These are phyloP conservation scores for Cubamyces sp. DNA, from an alignment of 768 basidiomycete genomes.

Conservation along the genomic window DNA sequence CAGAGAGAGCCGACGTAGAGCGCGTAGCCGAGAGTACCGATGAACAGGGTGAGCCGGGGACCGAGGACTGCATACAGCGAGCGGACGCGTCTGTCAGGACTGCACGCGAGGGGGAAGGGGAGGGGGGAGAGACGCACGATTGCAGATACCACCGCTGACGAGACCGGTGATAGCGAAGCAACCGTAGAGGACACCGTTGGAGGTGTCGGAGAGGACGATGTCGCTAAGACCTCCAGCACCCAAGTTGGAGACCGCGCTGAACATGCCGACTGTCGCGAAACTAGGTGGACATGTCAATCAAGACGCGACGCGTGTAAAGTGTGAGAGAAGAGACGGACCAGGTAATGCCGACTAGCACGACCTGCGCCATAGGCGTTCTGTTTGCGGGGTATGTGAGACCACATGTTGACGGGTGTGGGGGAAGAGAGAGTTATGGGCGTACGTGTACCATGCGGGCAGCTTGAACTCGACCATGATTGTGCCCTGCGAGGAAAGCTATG, in stretches of 20 bases:
- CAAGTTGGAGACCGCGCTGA: conserved; percentile 42
- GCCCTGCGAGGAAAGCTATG: conserved; percentile 3
- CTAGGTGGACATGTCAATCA: conserved; percentile 18
- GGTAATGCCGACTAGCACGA: conserved; percentile 41
- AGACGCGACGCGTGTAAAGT: neutral
- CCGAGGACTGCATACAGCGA: conserved; percentile 48
- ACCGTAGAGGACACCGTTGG: conserved; percentile 48
- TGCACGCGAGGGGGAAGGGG: neutral
- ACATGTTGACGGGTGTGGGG: neutral
- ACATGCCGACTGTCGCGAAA: conserved; percentile 45
- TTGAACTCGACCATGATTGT: conserved; percentile 28
- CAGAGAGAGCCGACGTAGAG: conserved; percentile 52
- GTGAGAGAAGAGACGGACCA: conserved; percentile 27
- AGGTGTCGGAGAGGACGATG: conserved; percentile 42
- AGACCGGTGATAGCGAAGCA: conserved; percentile 47
- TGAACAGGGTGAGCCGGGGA: conserved; percentile 49
- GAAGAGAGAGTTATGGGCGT: conserved; percentile 5
- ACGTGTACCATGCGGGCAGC: conserved; percentile 35
- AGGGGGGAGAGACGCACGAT: conserved; percentile 29
- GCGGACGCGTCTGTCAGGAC: neutral
- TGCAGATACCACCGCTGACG: conserved; percentile 43
- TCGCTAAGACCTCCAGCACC: conserved; percentile 47
- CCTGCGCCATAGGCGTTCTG: conserved; percentile 39
- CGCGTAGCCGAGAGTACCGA: conserved; percentile 57
- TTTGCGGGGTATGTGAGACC: neutral